Percentiles rank a stretch among this genome's conserved stretches.
These are phyloP conservation scores for Luzula sylvatica DNA, from an alignment of 176 grass and related monocot genomes.

Conservation along the genomic window DNA sequence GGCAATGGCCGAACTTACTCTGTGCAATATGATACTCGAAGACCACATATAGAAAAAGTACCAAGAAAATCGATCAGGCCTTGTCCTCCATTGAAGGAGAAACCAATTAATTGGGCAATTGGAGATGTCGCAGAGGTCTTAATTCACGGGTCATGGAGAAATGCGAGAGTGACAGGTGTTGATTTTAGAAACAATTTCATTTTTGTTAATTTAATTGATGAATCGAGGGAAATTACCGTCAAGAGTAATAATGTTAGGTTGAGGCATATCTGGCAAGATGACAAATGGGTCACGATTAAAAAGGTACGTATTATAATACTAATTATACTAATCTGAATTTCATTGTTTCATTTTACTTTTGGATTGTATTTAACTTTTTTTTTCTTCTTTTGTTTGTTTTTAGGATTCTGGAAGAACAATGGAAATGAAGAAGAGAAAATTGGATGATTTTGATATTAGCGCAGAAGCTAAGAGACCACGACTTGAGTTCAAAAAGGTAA, in stretches of 20 bases:
- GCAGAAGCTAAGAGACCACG: conserved; percentile 1
- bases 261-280: conserved; percentile 4
- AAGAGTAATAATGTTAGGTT: conserved; percentile 10
- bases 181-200: conserved; percentile 19
- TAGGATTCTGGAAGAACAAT: background rate
- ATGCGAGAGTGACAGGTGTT: conserved; percentile 3
- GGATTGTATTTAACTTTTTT: background rate
- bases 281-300: conserved; percentile 36
- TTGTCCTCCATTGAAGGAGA: conserved; percentile 17
- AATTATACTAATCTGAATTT: background rate
- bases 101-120: conserved; percentile 16
- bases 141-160: conserved; percentile 38
- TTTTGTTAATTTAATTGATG: conserved; percentile 32
- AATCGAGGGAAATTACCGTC: conserved; percentile 2
- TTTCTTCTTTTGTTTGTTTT: conserved; percentile 6
- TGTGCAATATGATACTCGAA: conserved; percentile 17
- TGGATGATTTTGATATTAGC: background rate
- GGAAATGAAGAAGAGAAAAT: conserved; percentile 1
- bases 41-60: conserved; percentile 18
- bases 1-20: conserved; percentile 57
- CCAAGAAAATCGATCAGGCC: conserved; percentile 39
- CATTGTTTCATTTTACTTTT: background rate
- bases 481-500: conserved; percentile 14
- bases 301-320: conserved; percentile 33
- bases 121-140: conserved; percentile 49